Conservation (phyloP, 2,329 filamentous ascomycete genomes). For the Xylaria sp. region DNA sequence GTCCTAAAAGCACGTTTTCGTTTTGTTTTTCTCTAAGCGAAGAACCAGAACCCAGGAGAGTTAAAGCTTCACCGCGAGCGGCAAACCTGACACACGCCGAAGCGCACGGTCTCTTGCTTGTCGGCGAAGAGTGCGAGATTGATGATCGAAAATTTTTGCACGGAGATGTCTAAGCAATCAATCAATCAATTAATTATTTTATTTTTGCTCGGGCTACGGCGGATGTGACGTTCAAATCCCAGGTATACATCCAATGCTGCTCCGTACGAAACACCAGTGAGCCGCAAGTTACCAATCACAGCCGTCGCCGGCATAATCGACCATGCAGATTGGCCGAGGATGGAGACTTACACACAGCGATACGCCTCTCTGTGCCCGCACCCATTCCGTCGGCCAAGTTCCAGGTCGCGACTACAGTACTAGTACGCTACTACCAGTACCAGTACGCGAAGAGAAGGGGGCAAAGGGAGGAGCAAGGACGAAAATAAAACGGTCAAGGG, state of each 20-base stretch:
- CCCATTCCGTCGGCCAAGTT: constrained; percentile 20
- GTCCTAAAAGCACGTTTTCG: neutral
- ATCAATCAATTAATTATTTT: constrained; percentile 19
- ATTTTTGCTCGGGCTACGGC: constrained; percentile 36
- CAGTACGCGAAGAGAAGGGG: neutral
- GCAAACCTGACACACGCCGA: constrained; percentile 20
- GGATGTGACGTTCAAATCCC: constrained; percentile 37
- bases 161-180: constrained; percentile 14
- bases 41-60: constrained; percentile 14
- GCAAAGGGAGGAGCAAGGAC: constrained; percentile 10
- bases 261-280: constrained; percentile 33
- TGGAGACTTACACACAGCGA: constrained; percentile 28
- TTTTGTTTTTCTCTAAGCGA: neutral
- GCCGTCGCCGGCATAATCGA: constrained; percentile 32
- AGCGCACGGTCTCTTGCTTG: constrained; percentile 12
- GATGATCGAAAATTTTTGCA: constrained; percentile 15
- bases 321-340: constrained; percentile 35
- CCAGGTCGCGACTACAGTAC: constrained; percentile 22
- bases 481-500: constrained; percentile 33
- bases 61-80: constrained; percentile 28
- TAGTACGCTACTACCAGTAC: neutral
- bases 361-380: constrained; percentile 31
- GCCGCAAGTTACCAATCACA: constrained; percentile 39
- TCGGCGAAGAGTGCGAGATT: constrained; percentile 17
- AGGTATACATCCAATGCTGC: constrained; percentile 35